phyloP scores from a whole-genome alignment of 2,329 filamentous ascomycete genomes.

The Fusarium denticulatum region DNA sequence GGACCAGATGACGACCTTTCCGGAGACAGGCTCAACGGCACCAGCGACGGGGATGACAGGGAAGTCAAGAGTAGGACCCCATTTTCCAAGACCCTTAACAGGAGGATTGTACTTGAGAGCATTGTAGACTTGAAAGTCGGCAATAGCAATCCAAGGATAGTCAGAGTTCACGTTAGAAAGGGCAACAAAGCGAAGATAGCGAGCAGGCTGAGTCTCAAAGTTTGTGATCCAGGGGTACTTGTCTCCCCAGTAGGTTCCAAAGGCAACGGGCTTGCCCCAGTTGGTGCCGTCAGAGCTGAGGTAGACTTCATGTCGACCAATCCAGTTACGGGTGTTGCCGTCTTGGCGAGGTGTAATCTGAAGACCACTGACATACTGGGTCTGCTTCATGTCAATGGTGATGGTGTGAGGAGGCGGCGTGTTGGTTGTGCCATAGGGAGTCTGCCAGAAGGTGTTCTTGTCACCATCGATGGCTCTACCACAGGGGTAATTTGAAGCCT shows the following conservation, averaged over 20 bases:
- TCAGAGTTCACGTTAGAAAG: slow-evolving; percentile 13
- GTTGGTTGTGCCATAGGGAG: slow-evolving; percentile 25
- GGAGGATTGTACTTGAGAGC: slow-evolving; percentile 27
- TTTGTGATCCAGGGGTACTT: slow-evolving; percentile 28
- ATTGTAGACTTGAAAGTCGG: slow-evolving; percentile 30
- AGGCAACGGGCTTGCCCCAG: slow-evolving; percentile 30
- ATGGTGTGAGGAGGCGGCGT: slow-evolving; percentile 24
- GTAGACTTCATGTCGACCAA: slow-evolving; percentile 24
- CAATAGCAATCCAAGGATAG: slow-evolving; percentile 30
- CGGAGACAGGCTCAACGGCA: slow-evolving; percentile 29
- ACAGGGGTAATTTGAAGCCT: slow-evolving; percentile 16
- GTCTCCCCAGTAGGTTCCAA: slow-evolving; percentile 34
- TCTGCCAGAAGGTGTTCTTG: slow-evolving; percentile 32
- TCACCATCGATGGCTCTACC: slow-evolving; percentile 28
- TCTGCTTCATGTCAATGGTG: slow-evolving; percentile 28
- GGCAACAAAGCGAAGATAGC: slow-evolving; percentile 31
- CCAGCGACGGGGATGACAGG: slow-evolving; percentile 34
- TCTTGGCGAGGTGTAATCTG: slow-evolving; percentile 30
- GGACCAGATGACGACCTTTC: slow-evolving; percentile 35
- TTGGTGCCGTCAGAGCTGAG: slow-evolving; percentile 28
- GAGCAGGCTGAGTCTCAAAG: slow-evolving; percentile 35
- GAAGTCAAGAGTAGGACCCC: slow-evolving; percentile 35
- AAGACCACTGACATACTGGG: slow-evolving; percentile 29
- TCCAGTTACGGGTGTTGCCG: slow-evolving; percentile 21
- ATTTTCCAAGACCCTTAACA: slow-evolving; percentile 20